Base-by-base conservation (phyloP, 1,139 yeast genomes). In the Debaryomyces udenii region DNA sequence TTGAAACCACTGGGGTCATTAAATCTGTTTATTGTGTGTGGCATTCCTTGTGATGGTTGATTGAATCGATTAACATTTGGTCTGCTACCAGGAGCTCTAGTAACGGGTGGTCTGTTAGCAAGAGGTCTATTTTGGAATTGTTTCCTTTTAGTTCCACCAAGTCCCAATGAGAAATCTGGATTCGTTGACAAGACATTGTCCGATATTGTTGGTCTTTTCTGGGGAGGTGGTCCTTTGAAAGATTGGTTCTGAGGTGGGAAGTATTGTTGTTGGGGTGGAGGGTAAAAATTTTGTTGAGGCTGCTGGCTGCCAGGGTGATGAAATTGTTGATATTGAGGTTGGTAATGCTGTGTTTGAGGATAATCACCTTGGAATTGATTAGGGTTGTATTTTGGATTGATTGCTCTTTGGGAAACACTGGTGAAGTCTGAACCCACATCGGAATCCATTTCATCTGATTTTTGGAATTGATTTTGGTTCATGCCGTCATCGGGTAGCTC, bases 351-450 rank as follows among this genome's bases (percentile, higher is more conserved):
- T 27, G 47, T 51, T 34, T 50, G 40, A 4, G 46, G 38, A 27
- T 45, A 42, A 31, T 43, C 52, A 13, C 34, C 39, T 18, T 49
- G 51, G 27, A 43, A 53, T 39, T 43, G 41, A 11, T 36, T 43
- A 6, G 47, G 49, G 33, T 50, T 64, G 51, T 81, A 83, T 33
- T 66, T 66, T 11, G 88, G 86, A 55, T 86, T 85, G n/a, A 80
- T 72, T 6, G 83, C 89, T 54, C 94, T 68, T 62, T 86, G 94
- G 9, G 93, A 83, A 3, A 86, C 87, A 39, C 90, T 82, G 0
- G 95, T 87, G 57, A 85, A 84, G 53, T 83, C 84, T 0, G 94
- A 86, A 22, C 67, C 76, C 15, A 64, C 64, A 48, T 68, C 75
- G 2, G 68, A 65, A 22, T 66, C 67, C 34, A 47, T 31, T 20